Percentiles rank a stretch among this genome's conserved stretches.
Evolutionary conservation across 768 basidiomycete genomes (phyloP).

Genomic region (Saitozyma sp.): DNA sequence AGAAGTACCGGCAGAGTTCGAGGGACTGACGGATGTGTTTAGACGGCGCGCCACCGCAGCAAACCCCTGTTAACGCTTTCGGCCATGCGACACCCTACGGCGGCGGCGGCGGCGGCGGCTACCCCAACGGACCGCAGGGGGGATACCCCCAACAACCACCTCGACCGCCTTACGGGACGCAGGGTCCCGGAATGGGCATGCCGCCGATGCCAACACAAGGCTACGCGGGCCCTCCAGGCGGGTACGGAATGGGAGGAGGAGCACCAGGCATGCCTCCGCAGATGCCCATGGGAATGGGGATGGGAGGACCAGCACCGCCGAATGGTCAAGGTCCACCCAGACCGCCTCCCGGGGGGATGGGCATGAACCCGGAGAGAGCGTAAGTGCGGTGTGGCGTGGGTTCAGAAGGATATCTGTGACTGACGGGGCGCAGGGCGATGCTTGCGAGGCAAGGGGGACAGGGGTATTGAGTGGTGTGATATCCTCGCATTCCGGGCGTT

Average conservation of each 20-base stretch:
- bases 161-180: conserved; percentile 14
- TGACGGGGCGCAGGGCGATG: conserved; percentile 33
- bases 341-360: neutral
- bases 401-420: neutral
- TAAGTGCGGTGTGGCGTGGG: conserved; percentile 16
- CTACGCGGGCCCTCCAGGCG: too few relatives aligned
- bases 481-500: too few relatives aligned
- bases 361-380: conserved; percentile 47
- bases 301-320: conserved; percentile 8
- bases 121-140: neutral
- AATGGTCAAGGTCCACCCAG: neutral
- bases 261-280: conserved; percentile 12
- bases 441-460: conserved; percentile 34
- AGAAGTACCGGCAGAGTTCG: neutral
- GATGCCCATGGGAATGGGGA: conserved; percentile 9
- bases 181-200: too few relatives aligned
- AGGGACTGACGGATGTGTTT: conserved; percentile 3
- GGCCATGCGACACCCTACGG: conserved; percentile 10
- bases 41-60: conserved; percentile 15
- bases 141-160: conserved; percentile 5
- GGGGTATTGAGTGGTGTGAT: conserved; percentile 8
- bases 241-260: neutral
- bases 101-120: conserved; percentile 4
- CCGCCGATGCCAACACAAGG: too few relatives aligned
- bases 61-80: conserved; percentile 11